Evolutionary conservation across 2,329 filamentous ascomycete genomes (phyloP).

Genomic region (Aspergillus sp.): DNA sequence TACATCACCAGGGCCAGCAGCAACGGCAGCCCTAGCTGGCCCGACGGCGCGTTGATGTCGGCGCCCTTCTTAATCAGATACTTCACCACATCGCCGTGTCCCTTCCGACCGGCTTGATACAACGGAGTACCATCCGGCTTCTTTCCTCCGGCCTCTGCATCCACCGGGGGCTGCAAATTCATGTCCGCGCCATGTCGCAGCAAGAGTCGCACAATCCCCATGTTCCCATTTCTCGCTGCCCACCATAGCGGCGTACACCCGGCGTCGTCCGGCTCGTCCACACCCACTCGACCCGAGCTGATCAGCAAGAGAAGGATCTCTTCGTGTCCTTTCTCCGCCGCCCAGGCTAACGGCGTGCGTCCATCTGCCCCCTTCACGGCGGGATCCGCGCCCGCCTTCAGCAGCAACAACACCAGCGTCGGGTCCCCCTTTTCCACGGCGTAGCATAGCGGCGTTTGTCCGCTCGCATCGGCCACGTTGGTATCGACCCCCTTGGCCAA

Average conservation of each 20-base stretch:
- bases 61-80: slow-evolving; percentile 27
- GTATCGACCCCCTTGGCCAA: slow-evolving; percentile 15
- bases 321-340: slow-evolving; percentile 20
- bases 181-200: slow-evolving; percentile 18
- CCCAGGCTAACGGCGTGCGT: slow-evolving; percentile 13
- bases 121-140: slow-evolving; percentile 17
- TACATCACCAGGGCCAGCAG: slow-evolving; percentile 18
- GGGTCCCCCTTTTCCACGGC: slow-evolving; percentile 21
- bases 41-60: slow-evolving; percentile 20
- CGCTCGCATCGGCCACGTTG: slow-evolving; percentile 14
- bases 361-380: slow-evolving; percentile 10
- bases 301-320: slow-evolving; percentile 25
- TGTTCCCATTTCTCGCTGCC: slow-evolving; percentile 23
- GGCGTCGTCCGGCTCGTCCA: slow-evolving; percentile 19
- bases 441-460: slow-evolving; percentile 17
- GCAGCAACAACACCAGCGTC: slow-evolving; percentile 21
- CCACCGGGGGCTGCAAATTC: slow-evolving; percentile 12
- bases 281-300: slow-evolving; percentile 17
- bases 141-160: not conserved
- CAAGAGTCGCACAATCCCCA: slow-evolving; percentile 21
- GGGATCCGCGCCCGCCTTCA: slow-evolving; percentile 16
- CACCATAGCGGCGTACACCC: slow-evolving; percentile 22
- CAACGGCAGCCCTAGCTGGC: slow-evolving; percentile 18
- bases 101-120: slow-evolving; percentile 23
- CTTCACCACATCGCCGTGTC: slow-evolving; percentile 24